Conservation (phyloP, 352 stramenopile genomes). For the Phytophthora foliorum region DNA sequence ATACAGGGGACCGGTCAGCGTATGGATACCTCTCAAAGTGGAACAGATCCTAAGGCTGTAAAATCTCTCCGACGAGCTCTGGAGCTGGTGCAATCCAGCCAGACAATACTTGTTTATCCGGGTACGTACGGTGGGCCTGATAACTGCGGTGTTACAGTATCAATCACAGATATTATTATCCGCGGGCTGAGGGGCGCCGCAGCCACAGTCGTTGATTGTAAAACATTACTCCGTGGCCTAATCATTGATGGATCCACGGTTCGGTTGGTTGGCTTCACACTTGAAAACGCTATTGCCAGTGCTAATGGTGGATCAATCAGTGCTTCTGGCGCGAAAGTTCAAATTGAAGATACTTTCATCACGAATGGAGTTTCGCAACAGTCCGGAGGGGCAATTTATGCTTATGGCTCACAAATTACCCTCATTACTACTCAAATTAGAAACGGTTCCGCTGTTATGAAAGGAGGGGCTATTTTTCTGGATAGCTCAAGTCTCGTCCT, state of each 20-base stretch:
- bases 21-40: conserved; percentile 55
- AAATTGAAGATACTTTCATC: conserved; percentile 27
- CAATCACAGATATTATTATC: conserved; percentile 38
- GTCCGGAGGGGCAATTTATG: conserved; percentile 50
- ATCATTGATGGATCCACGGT: conserved; percentile 27
- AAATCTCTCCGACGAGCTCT: conserved; percentile 56
- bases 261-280: conserved; percentile 37
- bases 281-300: conserved; percentile 28
- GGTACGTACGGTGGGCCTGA: conserved; percentile 41
- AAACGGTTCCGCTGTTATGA: conserved; percentile 28
- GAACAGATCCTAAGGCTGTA: conserved; percentile 65
- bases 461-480: conserved; percentile 46
- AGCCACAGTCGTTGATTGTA: conserved; percentile 57
- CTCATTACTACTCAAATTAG: conserved; percentile 25
- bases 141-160: conserved; percentile 55
- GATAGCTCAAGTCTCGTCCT: conserved; percentile 33
- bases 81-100: conserved; percentile 31
- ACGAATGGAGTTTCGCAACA: conserved; percentile 7
- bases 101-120: conserved; percentile 66
- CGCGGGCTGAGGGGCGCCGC: conserved; percentile 47
- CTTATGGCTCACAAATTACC: conserved; percentile 31
- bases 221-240: conserved; percentile 30
- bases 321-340: conserved; percentile 24
- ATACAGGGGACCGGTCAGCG: conserved; percentile 59
- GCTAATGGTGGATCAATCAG: conserved; percentile 40